Evolutionary conservation across 2,329 filamentous ascomycete genomes (phyloP).

Genomic region (Dactylellina drechsleri): DNA sequence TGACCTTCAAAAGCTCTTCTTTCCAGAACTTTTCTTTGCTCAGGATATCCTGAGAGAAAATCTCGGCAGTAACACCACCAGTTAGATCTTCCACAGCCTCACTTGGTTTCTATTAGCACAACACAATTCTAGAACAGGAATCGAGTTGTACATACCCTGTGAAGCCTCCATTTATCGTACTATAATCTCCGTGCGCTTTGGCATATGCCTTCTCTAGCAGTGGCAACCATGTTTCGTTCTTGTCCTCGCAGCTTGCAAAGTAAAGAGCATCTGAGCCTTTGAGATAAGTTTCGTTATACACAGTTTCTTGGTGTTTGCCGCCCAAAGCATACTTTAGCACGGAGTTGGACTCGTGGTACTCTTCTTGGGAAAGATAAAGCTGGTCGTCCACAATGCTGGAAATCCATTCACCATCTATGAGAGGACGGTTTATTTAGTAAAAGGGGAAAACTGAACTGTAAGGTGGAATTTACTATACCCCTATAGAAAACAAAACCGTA

Average conservation of each 20-base stretch:
- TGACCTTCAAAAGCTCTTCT: conserved; percentile 81
- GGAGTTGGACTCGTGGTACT: conserved; percentile 70
- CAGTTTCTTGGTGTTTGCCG: conserved; percentile 74
- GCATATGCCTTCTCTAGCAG: conserved; percentile 84
- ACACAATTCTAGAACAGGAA: no score
- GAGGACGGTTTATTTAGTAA: neutral
- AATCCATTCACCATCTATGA: conserved; percentile 83
- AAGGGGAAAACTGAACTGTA: neutral
- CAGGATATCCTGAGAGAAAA: conserved; percentile 76
- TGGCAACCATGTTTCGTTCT: conserved; percentile 84
- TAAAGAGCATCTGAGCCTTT: conserved; percentile 80
- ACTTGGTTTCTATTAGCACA: conserved; percentile 57
- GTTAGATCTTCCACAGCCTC: conserved; percentile 71
- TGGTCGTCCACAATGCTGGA: conserved; percentile 93
- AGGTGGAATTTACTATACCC: conserved; percentile 61
- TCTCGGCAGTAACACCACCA: conserved; percentile 75
- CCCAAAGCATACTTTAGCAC: conserved; percentile 34
- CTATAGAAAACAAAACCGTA: conserved; percentile 87
- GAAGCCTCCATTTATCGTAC: conserved; percentile 77
- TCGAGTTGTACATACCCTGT: conserved; percentile 66
- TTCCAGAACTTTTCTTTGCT: conserved; percentile 85
- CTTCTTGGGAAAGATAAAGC: conserved; percentile 81
- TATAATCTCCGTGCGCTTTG: conserved; percentile 84
- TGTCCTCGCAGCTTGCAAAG: conserved; percentile 78
- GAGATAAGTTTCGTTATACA: conserved; percentile 77